These are phyloP conservation scores for Barnettozyma vustinii DNA, from an alignment of 805 yeast genomes.

Conservation along the genomic window DNA sequence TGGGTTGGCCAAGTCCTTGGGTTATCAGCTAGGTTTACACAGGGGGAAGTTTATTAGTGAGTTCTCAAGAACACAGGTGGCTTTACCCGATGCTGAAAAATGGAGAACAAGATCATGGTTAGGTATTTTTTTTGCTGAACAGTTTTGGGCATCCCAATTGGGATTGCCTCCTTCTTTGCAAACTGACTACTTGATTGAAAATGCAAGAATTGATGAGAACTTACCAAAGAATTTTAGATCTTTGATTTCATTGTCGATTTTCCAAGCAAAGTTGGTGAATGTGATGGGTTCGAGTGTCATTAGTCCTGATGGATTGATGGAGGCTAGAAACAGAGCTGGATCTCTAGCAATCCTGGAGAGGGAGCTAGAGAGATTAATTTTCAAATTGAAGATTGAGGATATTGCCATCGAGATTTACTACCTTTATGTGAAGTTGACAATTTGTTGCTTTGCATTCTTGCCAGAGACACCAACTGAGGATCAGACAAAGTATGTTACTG, in stretches of 20 bases:
- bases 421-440: conserved; percentile 70
- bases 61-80: conserved; percentile 83
- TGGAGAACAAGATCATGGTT: conserved; percentile 96
- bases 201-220: conserved; percentile 57
- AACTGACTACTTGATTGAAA: conserved; percentile 77
- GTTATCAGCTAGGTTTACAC: conserved; percentile 84
- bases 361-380: conserved; percentile 69
- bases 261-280: conserved; percentile 76
- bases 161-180: conserved; percentile 86
- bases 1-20: conserved; percentile 78
- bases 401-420: conserved; percentile 71
- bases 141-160: conserved; percentile 81
- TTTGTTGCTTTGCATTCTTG: conserved; percentile 83
- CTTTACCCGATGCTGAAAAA: conserved; percentile 82
- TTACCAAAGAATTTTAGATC: conserved; percentile 71
- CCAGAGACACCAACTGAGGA: conserved; percentile 88
- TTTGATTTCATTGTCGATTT: conserved; percentile 66
- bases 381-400: conserved; percentile 60
- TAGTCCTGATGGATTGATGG: conserved; percentile 84
- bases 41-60: conserved; percentile 89
- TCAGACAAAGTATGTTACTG: conserved; percentile 77
- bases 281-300: conserved; percentile 85
- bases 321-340: conserved; percentile 76
- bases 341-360: conserved; percentile 71
- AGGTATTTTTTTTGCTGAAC: conserved; percentile 81